Evolutionary conservation across 2,329 filamentous ascomycete species (phyloP).

Genomic region (Penicillium digitatum): DNA sequence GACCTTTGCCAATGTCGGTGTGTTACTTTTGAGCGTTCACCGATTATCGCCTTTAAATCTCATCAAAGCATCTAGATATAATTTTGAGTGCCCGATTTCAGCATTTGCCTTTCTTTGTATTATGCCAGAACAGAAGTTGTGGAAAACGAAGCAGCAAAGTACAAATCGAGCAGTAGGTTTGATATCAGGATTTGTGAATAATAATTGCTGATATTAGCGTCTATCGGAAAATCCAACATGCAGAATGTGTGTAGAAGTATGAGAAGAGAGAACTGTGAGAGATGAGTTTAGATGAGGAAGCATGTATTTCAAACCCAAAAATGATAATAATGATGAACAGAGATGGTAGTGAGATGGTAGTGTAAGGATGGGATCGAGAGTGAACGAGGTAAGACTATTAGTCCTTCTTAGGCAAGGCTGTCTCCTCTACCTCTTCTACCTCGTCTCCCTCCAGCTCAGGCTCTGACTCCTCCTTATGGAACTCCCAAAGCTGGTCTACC

Average conservation of each 20-base stretch:
- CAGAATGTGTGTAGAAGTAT: constrained; percentile 3
- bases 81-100: not conserved
- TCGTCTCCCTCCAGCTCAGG: constrained; percentile 36
- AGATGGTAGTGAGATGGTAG: not conserved
- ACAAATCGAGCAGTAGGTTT: not conserved
- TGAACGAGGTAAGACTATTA: constrained; percentile 2
- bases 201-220: constrained; percentile 7
- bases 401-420: constrained; percentile 15
- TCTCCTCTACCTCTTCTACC: constrained; percentile 21
- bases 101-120: not conserved
- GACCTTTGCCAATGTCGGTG: no score
- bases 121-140: not conserved
- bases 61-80: not conserved
- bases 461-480: constrained; percentile 37
- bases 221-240: constrained; percentile 15
- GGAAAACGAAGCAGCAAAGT: not conserved
- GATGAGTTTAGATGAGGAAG: constrained; percentile 5
- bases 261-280: constrained; percentile 6
- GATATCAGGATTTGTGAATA: constrained; percentile 16
- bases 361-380: not conserved
- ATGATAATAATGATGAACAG: not conserved
- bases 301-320: not conserved
- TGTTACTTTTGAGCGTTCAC: not conserved
- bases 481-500: constrained; percentile 51
- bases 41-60: not conserved